phyloP scores from a whole-genome alignment of 2,329 filamentous ascomycete genomes.

The Venturiaceae sp. region DNA sequence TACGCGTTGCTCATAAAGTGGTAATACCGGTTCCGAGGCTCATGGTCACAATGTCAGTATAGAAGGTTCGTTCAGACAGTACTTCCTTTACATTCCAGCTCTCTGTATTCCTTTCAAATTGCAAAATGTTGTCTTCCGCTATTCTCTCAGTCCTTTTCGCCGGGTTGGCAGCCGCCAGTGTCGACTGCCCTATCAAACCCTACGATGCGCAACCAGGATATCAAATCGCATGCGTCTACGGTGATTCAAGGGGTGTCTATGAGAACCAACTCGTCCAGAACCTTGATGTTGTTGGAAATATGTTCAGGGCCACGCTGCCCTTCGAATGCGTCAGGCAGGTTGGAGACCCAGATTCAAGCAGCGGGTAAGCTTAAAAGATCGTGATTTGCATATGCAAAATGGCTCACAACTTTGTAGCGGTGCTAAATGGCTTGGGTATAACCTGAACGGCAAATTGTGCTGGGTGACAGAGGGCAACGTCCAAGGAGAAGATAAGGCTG shows the following conservation, averaged over 20 bases:
- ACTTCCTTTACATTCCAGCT: background rate
- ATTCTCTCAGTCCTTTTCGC: background rate
- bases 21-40: too few species aligned
- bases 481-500: background rate
- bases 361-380: background rate
- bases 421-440: conserved; percentile 1
- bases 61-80: too few species aligned
- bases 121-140: background rate
- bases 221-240: background rate
- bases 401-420: background rate
- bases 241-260: background rate
- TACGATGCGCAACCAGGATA: background rate
- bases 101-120: background rate
- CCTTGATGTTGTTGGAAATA: background rate
- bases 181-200: background rate
- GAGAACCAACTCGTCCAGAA: background rate
- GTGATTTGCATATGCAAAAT: background rate
- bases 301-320: background rate
- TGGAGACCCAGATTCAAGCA: background rate
- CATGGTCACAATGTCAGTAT: too few species aligned
- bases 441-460: background rate
- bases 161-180: background rate
- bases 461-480: conserved; percentile 3
- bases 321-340: conserved; percentile 2
- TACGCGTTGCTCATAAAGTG: background rate